Evolutionary conservation across 441 rosid genomes (phyloP).

Genomic region (Capsella rubella): DNA sequence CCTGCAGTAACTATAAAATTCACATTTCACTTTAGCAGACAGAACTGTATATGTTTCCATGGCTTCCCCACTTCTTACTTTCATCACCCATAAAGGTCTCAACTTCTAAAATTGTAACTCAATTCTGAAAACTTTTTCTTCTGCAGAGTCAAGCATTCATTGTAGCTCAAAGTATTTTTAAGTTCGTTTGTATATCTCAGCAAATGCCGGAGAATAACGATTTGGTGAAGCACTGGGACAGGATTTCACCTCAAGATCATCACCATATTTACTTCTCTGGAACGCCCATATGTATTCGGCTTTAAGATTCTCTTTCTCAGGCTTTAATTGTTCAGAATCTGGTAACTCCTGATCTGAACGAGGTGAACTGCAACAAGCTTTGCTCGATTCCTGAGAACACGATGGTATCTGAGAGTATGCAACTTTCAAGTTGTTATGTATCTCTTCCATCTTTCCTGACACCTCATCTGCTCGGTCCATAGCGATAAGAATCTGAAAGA

Average conservation of each 20-base stretch:
- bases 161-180: slow-evolving; percentile 21
- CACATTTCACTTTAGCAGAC: slow-evolving; percentile 18
- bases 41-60: slow-evolving; percentile 18
- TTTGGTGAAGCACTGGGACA: slow-evolving; percentile 44
- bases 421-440: slow-evolving; percentile 52
- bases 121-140: not conserved
- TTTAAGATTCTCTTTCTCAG: slow-evolving; percentile 53
- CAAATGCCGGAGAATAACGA: slow-evolving; percentile 33
- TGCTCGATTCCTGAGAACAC: slow-evolving; percentile 40
- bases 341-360: slow-evolving; percentile 27
- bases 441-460: slow-evolving; percentile 63
- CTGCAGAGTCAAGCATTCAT: not conserved
- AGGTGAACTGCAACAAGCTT: slow-evolving; percentile 28
- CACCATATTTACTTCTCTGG: slow-evolving; percentile 35
- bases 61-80: slow-evolving; percentile 22
- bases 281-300: slow-evolving; percentile 45
- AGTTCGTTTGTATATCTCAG: slow-evolving; percentile 40
- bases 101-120: slow-evolving; percentile 18
- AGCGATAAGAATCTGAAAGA: slow-evolving; percentile 68
- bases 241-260: slow-evolving; percentile 43
- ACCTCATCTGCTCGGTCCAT: slow-evolving; percentile 84
- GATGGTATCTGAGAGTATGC: slow-evolving; percentile 75
- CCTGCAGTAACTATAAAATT: slow-evolving; percentile 28
- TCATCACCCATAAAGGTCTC: slow-evolving; percentile 27
- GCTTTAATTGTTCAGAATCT: slow-evolving; percentile 44